phyloP scores from a whole-genome alignment of 768 basidiomycete species.

The Tylopilus rubrobrunneus region DNA sequence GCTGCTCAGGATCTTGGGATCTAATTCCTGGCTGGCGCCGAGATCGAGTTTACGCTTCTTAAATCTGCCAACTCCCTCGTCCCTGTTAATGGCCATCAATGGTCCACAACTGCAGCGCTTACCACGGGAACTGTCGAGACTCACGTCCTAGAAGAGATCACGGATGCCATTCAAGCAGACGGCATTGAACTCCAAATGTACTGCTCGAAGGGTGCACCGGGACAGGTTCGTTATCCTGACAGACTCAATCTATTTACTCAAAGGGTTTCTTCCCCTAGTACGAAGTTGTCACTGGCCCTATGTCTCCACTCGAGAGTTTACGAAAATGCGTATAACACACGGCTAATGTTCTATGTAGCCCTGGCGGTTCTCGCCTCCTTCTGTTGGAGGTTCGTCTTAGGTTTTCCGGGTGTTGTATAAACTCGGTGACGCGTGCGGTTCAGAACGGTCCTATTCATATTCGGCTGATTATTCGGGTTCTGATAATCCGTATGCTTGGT shows the following conservation, averaged over 20 bases:
- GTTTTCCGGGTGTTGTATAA: too few species aligned
- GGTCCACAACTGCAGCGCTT: constrained; percentile 36
- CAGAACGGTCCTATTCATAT: too few species aligned
- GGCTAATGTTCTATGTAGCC: too few species aligned
- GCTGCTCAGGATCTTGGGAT: constrained; percentile 33
- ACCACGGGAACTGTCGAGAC: constrained; percentile 44
- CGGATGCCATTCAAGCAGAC: too few species aligned
- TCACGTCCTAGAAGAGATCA: constrained; percentile 55
- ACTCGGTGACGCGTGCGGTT: too few species aligned
- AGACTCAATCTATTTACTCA: background rate
- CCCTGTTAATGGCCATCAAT: constrained; percentile 46
- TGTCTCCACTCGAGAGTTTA: constrained; percentile 48
- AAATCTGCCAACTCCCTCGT: constrained; percentile 44
- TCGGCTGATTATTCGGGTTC: too few species aligned
- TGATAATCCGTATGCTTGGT: too few species aligned
- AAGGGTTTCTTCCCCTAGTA: too few species aligned
- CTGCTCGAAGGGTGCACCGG: constrained; percentile 67
- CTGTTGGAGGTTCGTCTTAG: too few species aligned
- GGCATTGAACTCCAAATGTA: constrained; percentile 68
- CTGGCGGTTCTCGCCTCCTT: too few species aligned
- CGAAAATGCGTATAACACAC: too few species aligned
- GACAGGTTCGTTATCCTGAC: constrained; percentile 43
- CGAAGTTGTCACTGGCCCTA: constrained; percentile 65
- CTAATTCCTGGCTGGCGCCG: constrained; percentile 62
- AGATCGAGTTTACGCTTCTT: constrained; percentile 68